Base-by-base conservation (phyloP, 129 eudicot genomes). In the Cynara cardunculus region DNA sequence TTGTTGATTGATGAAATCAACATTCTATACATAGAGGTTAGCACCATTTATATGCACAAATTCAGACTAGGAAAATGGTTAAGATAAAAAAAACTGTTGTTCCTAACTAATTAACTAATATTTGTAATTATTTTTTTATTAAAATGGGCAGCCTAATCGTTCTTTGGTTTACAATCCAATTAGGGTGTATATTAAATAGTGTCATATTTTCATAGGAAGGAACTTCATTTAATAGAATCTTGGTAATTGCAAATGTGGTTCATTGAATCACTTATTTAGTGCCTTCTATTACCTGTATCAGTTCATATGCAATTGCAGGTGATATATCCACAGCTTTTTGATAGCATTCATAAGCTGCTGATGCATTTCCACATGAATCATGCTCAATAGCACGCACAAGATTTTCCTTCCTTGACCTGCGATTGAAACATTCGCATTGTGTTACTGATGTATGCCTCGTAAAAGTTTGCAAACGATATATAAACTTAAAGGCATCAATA, bases 281-380 rank as follows among this genome's bases (percentile, higher is more conserved):
- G 79, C 0, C 18, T 75, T 75, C n/a, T 24, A 77, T 30, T 73
- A 90, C 99, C 99, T 95, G 99, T 37, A 95, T 95, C 67, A 95
- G 81, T 71, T 90, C 94, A 77, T 88, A 85, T 49, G 97, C 99
- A 31, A 95, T 81, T 78, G 89, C 81, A 84, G 99, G 99, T 59
- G 99, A 92, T 76, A 95, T 89, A 75, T 95, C 99, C 14, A 95
- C 99, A 46, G 99, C 99, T 86, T 95, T 95, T 81, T 91, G 96
- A 82, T 92, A 95, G 80, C 93, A 92, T 81, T 95, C 99, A 86
- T 89, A 95, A 41, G 99, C 99, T 71, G 97, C 99, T 69, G 92
- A 84, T 62, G 82, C 31, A 78, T 95, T 95, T 74, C 99, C 99
- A 86, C 86, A 79, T 44, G 93, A 84, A 71, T 95, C 99, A 78